Evolutionary conservation across 2,329 filamentous ascomycete genomes (phyloP).

Genomic region (Colletotrichum horii): DNA sequence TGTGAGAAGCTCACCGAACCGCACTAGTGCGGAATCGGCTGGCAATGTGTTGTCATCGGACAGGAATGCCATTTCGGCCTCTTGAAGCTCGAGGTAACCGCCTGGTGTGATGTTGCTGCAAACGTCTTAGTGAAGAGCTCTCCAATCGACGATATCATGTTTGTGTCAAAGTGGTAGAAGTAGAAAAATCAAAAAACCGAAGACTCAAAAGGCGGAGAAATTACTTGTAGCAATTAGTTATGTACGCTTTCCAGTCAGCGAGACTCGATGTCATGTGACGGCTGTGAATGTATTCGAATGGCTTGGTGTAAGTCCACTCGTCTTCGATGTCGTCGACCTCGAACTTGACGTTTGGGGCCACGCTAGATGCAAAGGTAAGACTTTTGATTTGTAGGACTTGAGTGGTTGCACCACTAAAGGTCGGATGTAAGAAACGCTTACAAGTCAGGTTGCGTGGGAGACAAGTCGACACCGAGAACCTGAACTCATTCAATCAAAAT

Average conservation of each 20-base stretch:
- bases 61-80: constrained; percentile 39
- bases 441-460: neutral
- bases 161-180: neutral
- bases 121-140: neutral
- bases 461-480: neutral
- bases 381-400: accelerated
- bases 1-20: neutral
- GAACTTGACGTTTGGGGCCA: constrained; percentile 60
- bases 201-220: neutral
- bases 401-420: neutral
- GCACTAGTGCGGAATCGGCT: constrained; percentile 34
- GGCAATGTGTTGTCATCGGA: constrained; percentile 52
- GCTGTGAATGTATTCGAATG: constrained; percentile 61
- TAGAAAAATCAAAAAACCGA: neutral
- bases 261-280: constrained; percentile 30
- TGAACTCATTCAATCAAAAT: neutral
- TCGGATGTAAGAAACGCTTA: neutral
- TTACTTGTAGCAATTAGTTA: neutral
- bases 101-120: constrained; percentile 47
- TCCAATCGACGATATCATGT: neutral
- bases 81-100: constrained; percentile 60
- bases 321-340: constrained; percentile 60
- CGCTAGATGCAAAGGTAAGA: constrained; percentile 24
- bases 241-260: neutral
- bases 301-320: constrained; percentile 51